phyloP scores from a whole-genome alignment of 305 asterid species.

The Fraxinus ornus region DNA sequence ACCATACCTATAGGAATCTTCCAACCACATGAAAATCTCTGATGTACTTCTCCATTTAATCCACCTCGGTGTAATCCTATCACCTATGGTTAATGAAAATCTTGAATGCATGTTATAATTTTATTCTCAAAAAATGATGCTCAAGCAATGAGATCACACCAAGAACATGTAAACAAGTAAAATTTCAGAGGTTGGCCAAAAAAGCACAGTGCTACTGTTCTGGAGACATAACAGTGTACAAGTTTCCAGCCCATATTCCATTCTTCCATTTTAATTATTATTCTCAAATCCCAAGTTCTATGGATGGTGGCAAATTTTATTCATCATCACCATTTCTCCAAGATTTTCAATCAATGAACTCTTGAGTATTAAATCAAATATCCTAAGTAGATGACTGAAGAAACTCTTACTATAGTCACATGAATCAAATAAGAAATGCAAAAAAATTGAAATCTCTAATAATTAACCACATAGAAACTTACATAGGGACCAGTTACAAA shows the following conservation, averaged over 20 bases:
- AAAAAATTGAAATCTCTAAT: background rate
- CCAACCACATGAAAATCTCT: background rate
- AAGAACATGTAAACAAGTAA: background rate
- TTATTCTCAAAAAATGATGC: background rate
- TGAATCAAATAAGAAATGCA: background rate
- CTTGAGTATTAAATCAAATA: background rate
- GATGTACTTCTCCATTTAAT: background rate
- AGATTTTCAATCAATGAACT: background rate
- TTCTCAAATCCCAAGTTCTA: background rate
- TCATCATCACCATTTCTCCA: background rate
- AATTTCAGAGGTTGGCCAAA: background rate
- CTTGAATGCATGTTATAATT: background rate
- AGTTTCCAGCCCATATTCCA: background rate
- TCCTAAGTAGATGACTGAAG: background rate
- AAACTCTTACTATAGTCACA: background rate
- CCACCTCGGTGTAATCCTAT: background rate
- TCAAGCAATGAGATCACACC: background rate
- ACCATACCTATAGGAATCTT: background rate
- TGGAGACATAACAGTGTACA: background rate
- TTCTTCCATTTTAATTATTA: background rate
- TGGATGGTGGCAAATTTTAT: background rate
- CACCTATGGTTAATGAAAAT: background rate
- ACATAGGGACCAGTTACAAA: slow-evolving; percentile 83
- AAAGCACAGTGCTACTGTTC: background rate
- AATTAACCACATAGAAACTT: slow-evolving; percentile 37